Evolutionary conservation across 1,284 basidiomycete genomes (phyloP).

Genomic region (Apiotrichum sp.): DNA sequence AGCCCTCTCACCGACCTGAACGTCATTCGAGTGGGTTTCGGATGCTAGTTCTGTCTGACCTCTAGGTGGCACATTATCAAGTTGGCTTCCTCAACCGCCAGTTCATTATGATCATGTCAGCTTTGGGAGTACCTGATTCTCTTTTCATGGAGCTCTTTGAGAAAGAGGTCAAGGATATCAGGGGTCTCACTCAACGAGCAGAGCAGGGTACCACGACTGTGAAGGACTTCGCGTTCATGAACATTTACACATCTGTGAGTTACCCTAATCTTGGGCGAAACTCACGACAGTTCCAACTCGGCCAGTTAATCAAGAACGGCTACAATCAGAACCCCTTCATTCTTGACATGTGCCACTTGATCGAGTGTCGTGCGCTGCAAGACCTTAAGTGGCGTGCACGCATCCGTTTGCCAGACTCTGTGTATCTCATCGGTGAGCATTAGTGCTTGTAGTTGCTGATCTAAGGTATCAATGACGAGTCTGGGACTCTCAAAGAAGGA

Average conservation of each 20-base stretch:
- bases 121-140: constrained; percentile 35
- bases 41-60: background rate
- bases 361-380: constrained; percentile 38
- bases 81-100: constrained; percentile 46
- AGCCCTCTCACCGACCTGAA: constrained; percentile 33
- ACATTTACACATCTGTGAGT: constrained; percentile 25
- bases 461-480: constrained; percentile 43
- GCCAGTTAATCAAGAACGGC: constrained; percentile 32
- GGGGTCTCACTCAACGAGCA: constrained; percentile 31
- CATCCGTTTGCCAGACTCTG: constrained; percentile 33
- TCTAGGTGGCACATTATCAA: constrained; percentile 43
- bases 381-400: constrained; percentile 47
- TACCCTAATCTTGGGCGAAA: too few relatives aligned
- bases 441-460: background rate
- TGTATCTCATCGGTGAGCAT: constrained; percentile 40
- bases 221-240: constrained; percentile 24
- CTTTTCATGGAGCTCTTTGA: constrained; percentile 39
- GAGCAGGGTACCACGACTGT: constrained; percentile 10
- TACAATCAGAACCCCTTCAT: constrained; percentile 40
- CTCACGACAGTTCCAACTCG: constrained; percentile 35
- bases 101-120: constrained; percentile 46
- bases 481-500: constrained; percentile 32
- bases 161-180: constrained; percentile 28
- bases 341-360: constrained; percentile 36
- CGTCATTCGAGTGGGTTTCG: constrained; percentile 34